Evolutionary conservation across 2,329 filamentous ascomycete genomes (phyloP), one percentile per base, ranked within the genome.

Genomic region (Alternaria metachromatica): DNA sequence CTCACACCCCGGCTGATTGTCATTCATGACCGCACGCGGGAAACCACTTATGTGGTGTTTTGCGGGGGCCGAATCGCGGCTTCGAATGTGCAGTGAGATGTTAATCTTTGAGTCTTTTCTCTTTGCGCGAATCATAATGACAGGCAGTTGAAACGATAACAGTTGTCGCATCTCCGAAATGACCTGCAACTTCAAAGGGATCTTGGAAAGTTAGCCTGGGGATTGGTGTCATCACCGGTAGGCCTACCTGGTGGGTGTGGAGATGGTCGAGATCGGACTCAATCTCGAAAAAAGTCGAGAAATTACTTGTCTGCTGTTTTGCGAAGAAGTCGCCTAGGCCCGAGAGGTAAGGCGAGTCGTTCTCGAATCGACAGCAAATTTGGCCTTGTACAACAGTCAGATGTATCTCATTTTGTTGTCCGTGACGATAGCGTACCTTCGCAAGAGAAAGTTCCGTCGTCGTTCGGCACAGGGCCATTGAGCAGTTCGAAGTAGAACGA

Each of bases 401-500:
- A 21, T 46, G 20, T 18, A 25, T 10, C 20, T 23, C 44, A 23
- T 15, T 5, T 12, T 20, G 6, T 46, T 8, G 13, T 23, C 11
- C 15, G 13, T 15, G 20, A 46, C 6, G 44, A 23, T 46, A 7
- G 12, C 12, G 11, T 56, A 64, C 64, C 64, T 26, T 20, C 12
- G 21, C 44, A 59, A 12, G 41, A 25, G 21, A 26, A 51, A 11
- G 30, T 50, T 13, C 51, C 43, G 28, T 55, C 54, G 12, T 25
- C 21, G 12, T 56, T 28, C 4, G 21, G 25, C 13, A 48, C 20
- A 4, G 54, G 18, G 3, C 23, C 33, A 11, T 48, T 25, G 13
- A 12, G 20, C 7, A 46, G 20, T 25, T 73, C 65, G 53, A 69
- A 72, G 50, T 69, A 72, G 67, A 73, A 72, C 21, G 58, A 62